phyloP scores from a whole-genome alignment of 2,329 filamentous ascomycete species.

The Monilinia laxa region DNA sequence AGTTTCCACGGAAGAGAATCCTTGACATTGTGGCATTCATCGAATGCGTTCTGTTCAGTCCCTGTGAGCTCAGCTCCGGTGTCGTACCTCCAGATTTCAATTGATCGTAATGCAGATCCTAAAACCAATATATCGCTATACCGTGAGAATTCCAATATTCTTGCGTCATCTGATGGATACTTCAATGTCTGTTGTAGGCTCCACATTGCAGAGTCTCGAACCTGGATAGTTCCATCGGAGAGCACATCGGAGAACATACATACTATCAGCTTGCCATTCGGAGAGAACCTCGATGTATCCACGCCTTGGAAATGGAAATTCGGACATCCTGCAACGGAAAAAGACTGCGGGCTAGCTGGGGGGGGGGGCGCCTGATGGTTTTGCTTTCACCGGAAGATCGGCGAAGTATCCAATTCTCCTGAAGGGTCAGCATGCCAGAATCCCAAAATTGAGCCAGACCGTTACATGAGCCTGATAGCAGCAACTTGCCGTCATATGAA shows the following conservation, averaged over 20 bases:
- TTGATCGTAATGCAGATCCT: not conserved
- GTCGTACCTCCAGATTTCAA: not conserved
- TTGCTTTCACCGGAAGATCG: too few species aligned
- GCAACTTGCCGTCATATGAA: too few species aligned
- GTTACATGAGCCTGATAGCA: too few species aligned
- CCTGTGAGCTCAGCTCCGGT: conserved; percentile 14
- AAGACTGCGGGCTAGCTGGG: too few species aligned
- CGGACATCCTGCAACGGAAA: too few species aligned
- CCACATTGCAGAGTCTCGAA: conserved; percentile 25
- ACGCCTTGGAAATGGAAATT: not conserved
- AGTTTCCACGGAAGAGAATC: not conserved
- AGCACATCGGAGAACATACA: not conserved
- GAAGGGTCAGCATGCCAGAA: not conserved
- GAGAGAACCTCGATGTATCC: not conserved
- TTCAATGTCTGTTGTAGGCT: conserved; percentile 23
- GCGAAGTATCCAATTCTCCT: not conserved
- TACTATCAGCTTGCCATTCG: not conserved
- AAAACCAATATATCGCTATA: not conserved
- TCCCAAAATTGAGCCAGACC: not conserved
- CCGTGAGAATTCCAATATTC: not conserved
- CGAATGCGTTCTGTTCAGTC: not conserved
- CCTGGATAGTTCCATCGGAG: not conserved
- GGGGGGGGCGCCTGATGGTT: too few species aligned
- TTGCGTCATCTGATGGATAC: not conserved
- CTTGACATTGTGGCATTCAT: not conserved